Evolutionary conservation across 345 rosid genomes (phyloP).

Genomic region (Salix udensis): DNA sequence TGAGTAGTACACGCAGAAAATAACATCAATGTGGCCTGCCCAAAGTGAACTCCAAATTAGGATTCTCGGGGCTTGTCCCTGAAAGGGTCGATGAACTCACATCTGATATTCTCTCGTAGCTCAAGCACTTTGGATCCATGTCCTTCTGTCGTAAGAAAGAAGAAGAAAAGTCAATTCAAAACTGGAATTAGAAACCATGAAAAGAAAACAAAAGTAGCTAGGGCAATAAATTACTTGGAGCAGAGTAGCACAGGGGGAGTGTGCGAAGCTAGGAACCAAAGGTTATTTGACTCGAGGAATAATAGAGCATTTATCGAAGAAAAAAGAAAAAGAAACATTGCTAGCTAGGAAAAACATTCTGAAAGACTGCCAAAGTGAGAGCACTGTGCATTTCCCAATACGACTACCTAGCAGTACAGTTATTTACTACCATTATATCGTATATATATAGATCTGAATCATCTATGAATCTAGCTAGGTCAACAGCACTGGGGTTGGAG

Average conservation of each 20-base stretch:
- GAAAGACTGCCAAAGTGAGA: conserved; percentile 31
- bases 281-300: conserved; percentile 45
- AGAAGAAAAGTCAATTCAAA: not conserved
- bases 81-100: conserved; percentile 69
- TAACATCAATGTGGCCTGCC: conserved; percentile 74
- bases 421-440: not conserved
- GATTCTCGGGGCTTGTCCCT: conserved; percentile 76
- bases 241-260: conserved; percentile 16
- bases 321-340: conserved; percentile 14
- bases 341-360: conserved; percentile 14
- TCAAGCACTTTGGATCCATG: conserved; percentile 58
- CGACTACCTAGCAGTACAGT: not conserved
- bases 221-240: not conserved
- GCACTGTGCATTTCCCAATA: conserved; percentile 17
- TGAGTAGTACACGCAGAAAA: conserved; percentile 7
- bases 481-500: conserved; percentile 16
- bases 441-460: conserved; percentile 5
- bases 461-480: conserved; percentile 13
- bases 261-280: conserved; percentile 31
- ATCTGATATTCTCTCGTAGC: conserved; percentile 77
- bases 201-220: not conserved
- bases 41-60: conserved; percentile 92
- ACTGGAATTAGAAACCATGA: not conserved
- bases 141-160: conserved; percentile 45
- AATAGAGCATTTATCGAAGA: conserved; percentile 31